Conservation (phyloP, 371 early-diverging fungal genomes). For the Scutellospora calospora region DNA sequence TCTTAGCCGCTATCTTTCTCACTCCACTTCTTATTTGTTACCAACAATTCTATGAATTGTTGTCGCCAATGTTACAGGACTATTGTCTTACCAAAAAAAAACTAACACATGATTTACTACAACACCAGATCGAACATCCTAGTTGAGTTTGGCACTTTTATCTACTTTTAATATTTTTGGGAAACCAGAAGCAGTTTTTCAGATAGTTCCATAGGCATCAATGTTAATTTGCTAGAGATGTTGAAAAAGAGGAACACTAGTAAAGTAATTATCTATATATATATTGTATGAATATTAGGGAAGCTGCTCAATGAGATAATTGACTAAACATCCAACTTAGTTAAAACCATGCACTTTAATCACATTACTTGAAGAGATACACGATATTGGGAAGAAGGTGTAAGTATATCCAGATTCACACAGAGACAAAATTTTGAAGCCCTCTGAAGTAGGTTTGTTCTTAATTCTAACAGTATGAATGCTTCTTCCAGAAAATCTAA, state of each 20-base stretch:
- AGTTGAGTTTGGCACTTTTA: constrained; percentile 11
- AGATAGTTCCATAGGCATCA: constrained; percentile 45
- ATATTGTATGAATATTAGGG: constrained; percentile 16
- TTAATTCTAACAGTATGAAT: background rate
- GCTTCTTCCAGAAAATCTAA: constrained; percentile 45
- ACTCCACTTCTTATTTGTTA: background rate
- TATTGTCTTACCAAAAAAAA: constrained; percentile 47
- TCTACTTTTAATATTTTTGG: background rate
- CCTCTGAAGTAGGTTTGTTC: background rate
- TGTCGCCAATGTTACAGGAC: constrained; percentile 45
- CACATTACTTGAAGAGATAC: background rate
- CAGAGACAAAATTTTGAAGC: constrained; percentile 46
- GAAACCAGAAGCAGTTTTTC: background rate
- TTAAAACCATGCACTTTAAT: background rate
- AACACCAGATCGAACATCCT: background rate
- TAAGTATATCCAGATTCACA: constrained; percentile 48
- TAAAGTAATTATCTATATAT: constrained; percentile 44
- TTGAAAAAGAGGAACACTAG: constrained; percentile 34
- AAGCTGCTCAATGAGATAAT: constrained; percentile 21
- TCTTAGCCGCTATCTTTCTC: constrained; percentile 8
- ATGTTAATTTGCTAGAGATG: constrained; percentile 12
- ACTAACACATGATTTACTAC: constrained; percentile 42
- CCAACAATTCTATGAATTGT: constrained; percentile 33
- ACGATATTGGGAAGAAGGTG: constrained; percentile 44
- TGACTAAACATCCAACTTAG: background rate